Evolutionary conservation across 2,329 filamentous ascomycete species (phyloP), one percentile per base, ranked within the genome.

Genomic region (Ambrosiella beaveri): DNA sequence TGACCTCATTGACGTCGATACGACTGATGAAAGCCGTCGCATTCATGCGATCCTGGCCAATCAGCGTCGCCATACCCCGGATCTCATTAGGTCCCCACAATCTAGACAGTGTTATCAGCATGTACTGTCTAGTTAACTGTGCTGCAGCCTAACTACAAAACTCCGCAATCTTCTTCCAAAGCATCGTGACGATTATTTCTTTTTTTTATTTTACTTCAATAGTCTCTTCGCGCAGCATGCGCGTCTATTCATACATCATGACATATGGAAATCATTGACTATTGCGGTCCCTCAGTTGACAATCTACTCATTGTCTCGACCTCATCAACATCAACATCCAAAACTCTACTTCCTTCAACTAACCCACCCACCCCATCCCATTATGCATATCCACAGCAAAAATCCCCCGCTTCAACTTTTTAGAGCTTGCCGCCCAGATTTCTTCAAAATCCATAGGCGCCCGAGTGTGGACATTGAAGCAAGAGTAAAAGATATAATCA

Each of bases 401-500:
- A 17, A 51, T 27, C 15, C 9, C 13, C 47, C 56, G 59, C 59
- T 61, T 61, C 59, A 61, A 61, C 47, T 56, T 54, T 60, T 56
- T 62, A 59, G 61, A 62, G 59, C 61, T 62, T 62, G 59, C 56
- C 61, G 54, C 52, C 52, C 52, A 40, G 38, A 41, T 41, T 54
- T 7, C 27, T 54, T 41, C 39, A 13, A 54, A 54, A 41, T 41
- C 37, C 52, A 54, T 54, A 54, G 52, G 52, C 52, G 38, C 19
- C 40, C 52, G 79, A 78, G 79, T 82, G 79, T 82, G 79, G 79
- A 82, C 79, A 80, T 70, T 80, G 79, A 82, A 82, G 79, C 79
- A 74, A 82, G 64, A 82, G 71, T 60, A 71, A 77, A 71, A 71
- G 59, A 54, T 41, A 17, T 54, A 51, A 57, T 56, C 59, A 60